phyloP scores from a whole-genome alignment of 176 grass and related monocot species.

The Eragrostis curvula region DNA sequence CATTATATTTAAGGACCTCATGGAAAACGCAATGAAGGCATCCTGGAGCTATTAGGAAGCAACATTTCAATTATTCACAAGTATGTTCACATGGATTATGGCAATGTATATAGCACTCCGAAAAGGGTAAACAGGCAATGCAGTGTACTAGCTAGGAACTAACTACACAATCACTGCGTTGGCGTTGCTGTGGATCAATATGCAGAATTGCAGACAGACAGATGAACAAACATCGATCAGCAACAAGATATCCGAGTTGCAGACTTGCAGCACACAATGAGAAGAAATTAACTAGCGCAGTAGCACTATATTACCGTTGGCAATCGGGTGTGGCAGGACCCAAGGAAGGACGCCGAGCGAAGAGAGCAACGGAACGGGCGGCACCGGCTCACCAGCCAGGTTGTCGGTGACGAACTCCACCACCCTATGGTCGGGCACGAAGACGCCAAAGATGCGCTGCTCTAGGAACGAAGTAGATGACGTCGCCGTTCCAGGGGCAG shows the following conservation, averaged over 20 bases:
- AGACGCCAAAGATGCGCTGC: background rate
- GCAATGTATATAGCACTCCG: too few species aligned
- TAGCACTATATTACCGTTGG: background rate
- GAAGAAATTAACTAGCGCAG: too few species aligned
- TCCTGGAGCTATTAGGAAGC: background rate
- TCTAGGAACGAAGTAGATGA: background rate
- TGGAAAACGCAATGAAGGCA: background rate
- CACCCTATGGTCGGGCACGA: background rate
- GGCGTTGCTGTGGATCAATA: too few species aligned
- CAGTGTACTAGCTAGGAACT: too few species aligned
- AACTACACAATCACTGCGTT: too few species aligned
- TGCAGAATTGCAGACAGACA: too few species aligned
- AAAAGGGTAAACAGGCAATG: too few species aligned
- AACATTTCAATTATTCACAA: too few species aligned
- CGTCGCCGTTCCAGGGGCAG: background rate
- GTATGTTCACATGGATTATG: too few species aligned
- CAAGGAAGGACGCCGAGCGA: background rate
- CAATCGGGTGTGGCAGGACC: background rate
- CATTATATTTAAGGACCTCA: background rate
- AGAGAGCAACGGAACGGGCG: background rate
- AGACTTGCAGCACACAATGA: background rate
- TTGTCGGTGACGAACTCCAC: background rate
- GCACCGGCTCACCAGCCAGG: background rate
- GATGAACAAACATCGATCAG: background rate
- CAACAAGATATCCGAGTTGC: background rate